Percentiles rank a stretch among this genome's conserved stretches.
Conservation (phyloP, 257 asterid species). For the Verbena officinalis region DNA sequence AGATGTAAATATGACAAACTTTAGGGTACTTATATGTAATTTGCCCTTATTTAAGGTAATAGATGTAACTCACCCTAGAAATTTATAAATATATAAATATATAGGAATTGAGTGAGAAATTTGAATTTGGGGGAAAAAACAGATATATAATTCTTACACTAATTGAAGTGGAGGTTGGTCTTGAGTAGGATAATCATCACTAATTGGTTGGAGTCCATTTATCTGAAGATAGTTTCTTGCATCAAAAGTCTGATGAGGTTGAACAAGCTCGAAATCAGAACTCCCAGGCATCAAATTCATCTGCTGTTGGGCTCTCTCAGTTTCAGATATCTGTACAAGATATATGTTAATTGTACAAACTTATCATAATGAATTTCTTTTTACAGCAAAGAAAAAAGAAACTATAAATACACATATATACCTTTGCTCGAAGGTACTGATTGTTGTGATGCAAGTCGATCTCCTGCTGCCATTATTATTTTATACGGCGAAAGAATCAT, state of each 20-base stretch:
- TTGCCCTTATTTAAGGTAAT: too few relatives aligned
- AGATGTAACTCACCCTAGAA: too few relatives aligned
- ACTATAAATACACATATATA: background rate
- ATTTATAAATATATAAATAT: too few relatives aligned
- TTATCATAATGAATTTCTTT: background rate
- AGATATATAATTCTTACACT: slow-evolving; percentile 49
- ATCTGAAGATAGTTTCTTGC: slow-evolving; percentile 78
- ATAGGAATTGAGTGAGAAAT: too few relatives aligned
- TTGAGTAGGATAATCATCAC: slow-evolving; percentile 49
- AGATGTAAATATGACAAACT: too few relatives aligned
- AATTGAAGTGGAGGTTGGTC: slow-evolving; percentile 67
- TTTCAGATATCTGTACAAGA: slow-evolving; percentile 71
- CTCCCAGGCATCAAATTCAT: slow-evolving; percentile 86
- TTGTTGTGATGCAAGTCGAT: slow-evolving; percentile 80
- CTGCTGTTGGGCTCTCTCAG: slow-evolving; percentile 70
- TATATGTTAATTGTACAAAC: background rate
- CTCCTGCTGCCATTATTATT: slow-evolving; percentile 66
- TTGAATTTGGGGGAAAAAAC: too few relatives aligned
- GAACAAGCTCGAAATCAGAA: slow-evolving; percentile 57
- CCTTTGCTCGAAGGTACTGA: slow-evolving; percentile 93
- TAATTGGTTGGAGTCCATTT: slow-evolving; percentile 48
- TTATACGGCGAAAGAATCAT: slow-evolving; percentile 22
- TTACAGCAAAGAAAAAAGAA: background rate
- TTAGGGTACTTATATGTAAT: too few relatives aligned
- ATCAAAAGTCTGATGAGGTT: slow-evolving; percentile 69